These are phyloP conservation scores for Kingdonia uniflora DNA, from an alignment of 164 flowering plant species.

Conservation along the genomic window DNA sequence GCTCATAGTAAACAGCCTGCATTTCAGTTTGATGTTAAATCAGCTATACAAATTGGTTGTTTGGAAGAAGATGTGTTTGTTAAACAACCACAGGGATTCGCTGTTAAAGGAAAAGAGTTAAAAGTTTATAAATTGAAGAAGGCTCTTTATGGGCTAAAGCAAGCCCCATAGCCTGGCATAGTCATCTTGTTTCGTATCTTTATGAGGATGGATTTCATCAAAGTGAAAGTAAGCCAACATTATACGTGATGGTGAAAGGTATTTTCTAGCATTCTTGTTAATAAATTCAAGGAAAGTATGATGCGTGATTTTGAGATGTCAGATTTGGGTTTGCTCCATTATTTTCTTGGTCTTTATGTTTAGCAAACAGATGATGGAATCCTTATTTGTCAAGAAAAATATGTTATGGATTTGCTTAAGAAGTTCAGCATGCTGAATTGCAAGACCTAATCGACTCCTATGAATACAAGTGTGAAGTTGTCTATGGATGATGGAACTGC, in stretches of 20 bases:
- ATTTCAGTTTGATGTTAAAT: slow-evolving; percentile 3
- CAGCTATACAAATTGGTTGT: not conserved
- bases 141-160: not conserved
- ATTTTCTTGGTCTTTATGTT: not conserved
- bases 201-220: not conserved
- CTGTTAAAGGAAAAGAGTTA: not conserved
- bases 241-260: slow-evolving; percentile 1
- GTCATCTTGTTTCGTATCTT: not conserved
- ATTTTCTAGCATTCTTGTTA: not conserved
- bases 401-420: not conserved
- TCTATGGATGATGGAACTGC: not conserved
- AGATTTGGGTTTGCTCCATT: slow-evolving; percentile 1
- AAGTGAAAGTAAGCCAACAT: slow-evolving; percentile 1
- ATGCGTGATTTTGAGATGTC: slow-evolving; percentile 1
- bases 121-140: slow-evolving; percentile 1
- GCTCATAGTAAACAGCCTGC: not conserved
- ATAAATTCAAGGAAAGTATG: not conserved
- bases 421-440: not conserved
- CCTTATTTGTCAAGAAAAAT: not conserved
- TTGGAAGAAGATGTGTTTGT: slow-evolving; percentile 3
- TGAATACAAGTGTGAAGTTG: not conserved
- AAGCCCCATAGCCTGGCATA: not conserved
- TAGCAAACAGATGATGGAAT: not conserved
- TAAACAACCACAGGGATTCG: not conserved
- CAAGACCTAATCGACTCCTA: not conserved